These are phyloP conservation scores for Calocybe cyanea DNA, from an alignment of 768 basidiomycete species.

Conservation along the genomic window DNA sequence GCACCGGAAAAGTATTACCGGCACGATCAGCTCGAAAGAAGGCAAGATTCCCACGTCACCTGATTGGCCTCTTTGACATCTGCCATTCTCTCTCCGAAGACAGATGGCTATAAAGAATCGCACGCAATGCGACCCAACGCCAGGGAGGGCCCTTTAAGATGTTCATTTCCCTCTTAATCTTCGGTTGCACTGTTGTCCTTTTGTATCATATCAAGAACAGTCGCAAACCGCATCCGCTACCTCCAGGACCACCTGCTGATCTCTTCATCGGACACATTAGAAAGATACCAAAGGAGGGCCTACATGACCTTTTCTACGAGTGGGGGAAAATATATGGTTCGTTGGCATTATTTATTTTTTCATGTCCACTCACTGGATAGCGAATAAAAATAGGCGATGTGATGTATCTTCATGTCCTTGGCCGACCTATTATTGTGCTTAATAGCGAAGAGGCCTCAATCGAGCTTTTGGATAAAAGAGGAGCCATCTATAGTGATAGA, in stretches of 20 bases:
- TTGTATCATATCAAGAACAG: background rate
- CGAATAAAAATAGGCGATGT: conserved; percentile 17
- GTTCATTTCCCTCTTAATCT: no score
- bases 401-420: conserved; percentile 16
- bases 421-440: conserved; percentile 19
- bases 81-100: no score
- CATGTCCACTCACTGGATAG: background rate
- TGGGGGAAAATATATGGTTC: conserved; percentile 6
- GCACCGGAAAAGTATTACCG: no score
- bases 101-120: no score
- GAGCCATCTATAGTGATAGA: conserved; percentile 19
- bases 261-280: conserved; percentile 7
- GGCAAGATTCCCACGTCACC: no score
- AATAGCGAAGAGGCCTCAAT: conserved; percentile 18
- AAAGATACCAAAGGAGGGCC: background rate
- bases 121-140: no score
- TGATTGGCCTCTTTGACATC: no score
- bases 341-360: background rate
- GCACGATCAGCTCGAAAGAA: no score
- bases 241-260: conserved; percentile 11
- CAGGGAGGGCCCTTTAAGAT: no score
- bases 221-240: background rate
- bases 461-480: conserved; percentile 20
- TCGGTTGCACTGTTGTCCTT: background rate
- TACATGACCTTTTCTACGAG: conserved; percentile 2